Conservation (phyloP, 768 basidiomycete genomes). For the Leccinum arenicola region DNA sequence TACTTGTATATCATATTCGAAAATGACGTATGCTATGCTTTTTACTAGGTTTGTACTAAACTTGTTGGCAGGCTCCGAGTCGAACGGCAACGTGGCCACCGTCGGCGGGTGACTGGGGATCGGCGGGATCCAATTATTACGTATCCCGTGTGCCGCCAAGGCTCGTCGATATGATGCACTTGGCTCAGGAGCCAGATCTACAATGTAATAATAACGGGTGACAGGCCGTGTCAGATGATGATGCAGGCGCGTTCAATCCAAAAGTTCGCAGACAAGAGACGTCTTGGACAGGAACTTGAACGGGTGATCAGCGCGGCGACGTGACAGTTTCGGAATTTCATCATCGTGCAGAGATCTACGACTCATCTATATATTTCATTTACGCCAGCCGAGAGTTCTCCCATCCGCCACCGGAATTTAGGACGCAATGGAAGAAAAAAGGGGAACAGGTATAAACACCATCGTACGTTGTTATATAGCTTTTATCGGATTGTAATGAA, state of each 20-base stretch:
- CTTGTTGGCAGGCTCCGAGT: too few relatives aligned
- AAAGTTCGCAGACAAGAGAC: neutral
- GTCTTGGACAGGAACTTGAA: neutral
- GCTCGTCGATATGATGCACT: too few relatives aligned
- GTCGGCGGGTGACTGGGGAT: too few relatives aligned
- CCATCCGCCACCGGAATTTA: neutral
- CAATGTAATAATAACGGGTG: too few relatives aligned
- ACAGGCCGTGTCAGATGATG: neutral
- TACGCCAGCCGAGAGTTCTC: neutral
- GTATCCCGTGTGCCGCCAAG: too few relatives aligned
- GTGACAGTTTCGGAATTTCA: neutral
- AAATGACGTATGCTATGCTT: neutral
- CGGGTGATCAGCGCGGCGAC: neutral
- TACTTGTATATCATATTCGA: too few relatives aligned
- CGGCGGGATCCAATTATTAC: too few relatives aligned
- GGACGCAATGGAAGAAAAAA: neutral
- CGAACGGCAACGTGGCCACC: too few relatives aligned
- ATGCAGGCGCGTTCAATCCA: neutral
- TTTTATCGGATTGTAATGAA: slow-evolving; percentile 13
- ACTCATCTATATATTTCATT: slow-evolving; percentile 7
- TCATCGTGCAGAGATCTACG: slow-evolving; percentile 1
- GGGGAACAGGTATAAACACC: slow-evolving; percentile 29
- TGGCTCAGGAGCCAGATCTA: neutral
- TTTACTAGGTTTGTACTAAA: too few relatives aligned
- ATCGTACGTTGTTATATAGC: slow-evolving; percentile 22